Evolutionary conservation across 2,329 filamentous ascomycete species (phyloP).

Genomic region (Blastomyces gilchristii): DNA sequence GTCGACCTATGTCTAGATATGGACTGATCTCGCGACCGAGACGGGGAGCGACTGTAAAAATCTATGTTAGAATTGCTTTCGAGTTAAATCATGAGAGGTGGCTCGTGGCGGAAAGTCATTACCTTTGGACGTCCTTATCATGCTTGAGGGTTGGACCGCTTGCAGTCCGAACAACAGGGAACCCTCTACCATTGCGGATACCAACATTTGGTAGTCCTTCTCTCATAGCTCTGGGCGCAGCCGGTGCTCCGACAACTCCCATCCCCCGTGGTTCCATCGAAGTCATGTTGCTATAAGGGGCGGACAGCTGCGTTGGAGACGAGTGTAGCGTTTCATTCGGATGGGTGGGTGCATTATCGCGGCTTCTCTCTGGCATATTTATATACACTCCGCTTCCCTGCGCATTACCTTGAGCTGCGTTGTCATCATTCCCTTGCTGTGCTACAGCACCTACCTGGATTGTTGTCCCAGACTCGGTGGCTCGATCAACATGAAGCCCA

Average conservation of each 20-base stretch:
- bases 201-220: conserved; percentile 78
- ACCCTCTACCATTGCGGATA: conserved; percentile 52
- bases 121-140: conserved; percentile 24
- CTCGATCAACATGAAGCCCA: conserved; percentile 15
- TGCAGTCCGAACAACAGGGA: conserved; percentile 28
- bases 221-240: conserved; percentile 88
- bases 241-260: conserved; percentile 64
- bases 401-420: background rate
- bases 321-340: conserved; percentile 5
- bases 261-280: conserved; percentile 40
- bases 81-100: background rate
- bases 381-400: background rate
- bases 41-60: conserved; percentile 15
- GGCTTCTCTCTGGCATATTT: conserved; percentile 4
- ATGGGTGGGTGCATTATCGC: conserved; percentile 20
- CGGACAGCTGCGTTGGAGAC: conserved; percentile 16
- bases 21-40: conserved; percentile 30
- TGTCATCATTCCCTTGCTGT: conserved; percentile 1
- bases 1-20: conserved; percentile 20
- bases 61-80: conserved; percentile 10
- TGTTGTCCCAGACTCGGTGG: conserved; percentile 9
- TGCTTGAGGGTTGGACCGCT: background rate
- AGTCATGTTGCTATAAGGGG: conserved; percentile 19
- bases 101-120: conserved; percentile 9
- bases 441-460: conserved; percentile 5